Evolutionary conservation across 163 green algal genomes (phyloP), one percentile per base, ranked within the genome.

Genomic region (Prototheca wickerhamii): DNA sequence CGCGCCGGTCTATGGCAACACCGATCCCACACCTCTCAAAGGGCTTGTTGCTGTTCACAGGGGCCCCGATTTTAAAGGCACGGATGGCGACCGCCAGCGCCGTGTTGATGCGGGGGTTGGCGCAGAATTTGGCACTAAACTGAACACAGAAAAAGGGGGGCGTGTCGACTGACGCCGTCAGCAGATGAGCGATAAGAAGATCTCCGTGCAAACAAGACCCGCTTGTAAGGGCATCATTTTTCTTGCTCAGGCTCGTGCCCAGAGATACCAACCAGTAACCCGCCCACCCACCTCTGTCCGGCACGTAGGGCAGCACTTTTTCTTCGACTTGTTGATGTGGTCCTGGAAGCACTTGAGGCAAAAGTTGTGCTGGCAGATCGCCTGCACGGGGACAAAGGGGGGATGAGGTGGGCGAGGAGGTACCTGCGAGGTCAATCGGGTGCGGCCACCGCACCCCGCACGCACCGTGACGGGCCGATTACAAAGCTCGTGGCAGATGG

Each of bases 321-420:
- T 95, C 66, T 96, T 95, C 29, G 52, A 53, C 57, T 68, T 70
- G 57, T 69, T 63, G 49, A 67, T 40, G 35, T 65, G 46, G 54
- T 61, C 51, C 50, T 74, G 68, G 12, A 52, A 33, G 33, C 42
- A 65, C 42, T 34, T 51, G 34, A 69, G 46, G 77, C 91, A 98
- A 72, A 94, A 95, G 74, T 96, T 97, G 84, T 98, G 91, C 75
- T 97, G 91, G 81, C 91, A 98, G 20, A 91, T 83, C 3, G 90
- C 86, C 89, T 95, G 82, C 65, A 72, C 4, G n/a, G 25, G 5
- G 10, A 32, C n/a, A n/a, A n/a, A n/a, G n/a, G 43, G 44, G 29
- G 59, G 37, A n/a, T 53, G 35, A 26, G 23, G 37, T 46, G 42
- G 26, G 7, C 26, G n/a, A 17, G 60, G 60, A 21, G 50, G 10